Evolutionary conservation across 805 yeast species (phyloP).

Genomic region (Monosporozyma unispora): DNA sequence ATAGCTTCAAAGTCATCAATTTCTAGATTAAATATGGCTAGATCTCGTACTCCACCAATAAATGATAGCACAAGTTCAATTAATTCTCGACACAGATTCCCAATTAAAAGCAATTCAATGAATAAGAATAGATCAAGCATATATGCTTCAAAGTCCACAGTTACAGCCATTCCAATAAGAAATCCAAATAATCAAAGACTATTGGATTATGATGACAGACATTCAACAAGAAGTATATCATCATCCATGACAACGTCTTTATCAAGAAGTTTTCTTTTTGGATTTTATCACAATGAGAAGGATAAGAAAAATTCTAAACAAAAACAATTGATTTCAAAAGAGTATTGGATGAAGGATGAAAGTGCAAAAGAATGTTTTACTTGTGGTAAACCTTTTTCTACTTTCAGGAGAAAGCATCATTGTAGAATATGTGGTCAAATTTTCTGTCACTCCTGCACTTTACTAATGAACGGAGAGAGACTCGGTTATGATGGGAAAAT

Average conservation of each 20-base stretch:
- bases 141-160: constrained; percentile 28
- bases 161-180: constrained; percentile 28
- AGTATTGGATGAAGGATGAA: constrained; percentile 95
- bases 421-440: constrained; percentile 95
- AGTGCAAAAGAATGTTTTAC: constrained; percentile 81
- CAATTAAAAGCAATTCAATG: constrained; percentile 19
- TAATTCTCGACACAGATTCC: constrained; percentile 12
- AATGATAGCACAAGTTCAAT: background rate
- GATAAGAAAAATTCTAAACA: constrained; percentile 23
- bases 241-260: constrained; percentile 37
- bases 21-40: background rate
- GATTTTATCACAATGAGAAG: constrained; percentile 29
- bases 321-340: constrained; percentile 36
- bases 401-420: constrained; percentile 88
- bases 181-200: constrained; percentile 7
- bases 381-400: constrained; percentile 70
- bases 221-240: constrained; percentile 30
- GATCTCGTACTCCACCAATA: background rate
- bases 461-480: constrained; percentile 55
- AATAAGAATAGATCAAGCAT: constrained; percentile 26
- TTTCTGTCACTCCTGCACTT: constrained; percentile 77
- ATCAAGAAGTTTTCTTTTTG: constrained; percentile 35
- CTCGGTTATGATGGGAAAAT: constrained; percentile 58
- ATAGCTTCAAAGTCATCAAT: background rate
- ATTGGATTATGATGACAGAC: constrained; percentile 29